These are phyloP conservation scores for Lipomyces sp. DNA, from an alignment of 805 yeast species.

Conservation along the genomic window DNA sequence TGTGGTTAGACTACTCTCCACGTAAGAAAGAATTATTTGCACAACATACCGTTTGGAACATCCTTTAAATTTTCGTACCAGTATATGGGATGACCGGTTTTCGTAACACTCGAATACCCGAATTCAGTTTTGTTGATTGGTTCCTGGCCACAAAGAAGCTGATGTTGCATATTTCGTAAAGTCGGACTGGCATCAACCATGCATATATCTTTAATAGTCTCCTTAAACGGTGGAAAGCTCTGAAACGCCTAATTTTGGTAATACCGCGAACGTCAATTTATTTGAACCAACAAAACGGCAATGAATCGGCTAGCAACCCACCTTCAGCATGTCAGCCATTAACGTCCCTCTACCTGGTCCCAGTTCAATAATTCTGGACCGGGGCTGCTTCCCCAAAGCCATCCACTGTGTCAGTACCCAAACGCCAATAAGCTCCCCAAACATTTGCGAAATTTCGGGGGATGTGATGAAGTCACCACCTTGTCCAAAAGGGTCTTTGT, in stretches of 20 bases:
- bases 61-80: constrained; percentile 38
- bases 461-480: constrained; percentile 79
- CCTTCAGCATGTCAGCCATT: constrained; percentile 58
- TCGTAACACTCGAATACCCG: constrained; percentile 42
- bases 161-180: constrained; percentile 54
- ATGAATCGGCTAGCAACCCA: constrained; percentile 33
- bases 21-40: not conserved
- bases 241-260: constrained; percentile 6
- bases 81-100: constrained; percentile 50
- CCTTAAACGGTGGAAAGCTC: constrained; percentile 37
- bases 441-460: constrained; percentile 82
- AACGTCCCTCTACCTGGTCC: constrained; percentile 87
- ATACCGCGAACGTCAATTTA: no score
- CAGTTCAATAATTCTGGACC: constrained; percentile 61
- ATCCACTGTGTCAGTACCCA: constrained; percentile 59
- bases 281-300: constrained; percentile 4
- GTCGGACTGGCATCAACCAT: constrained; percentile 72
- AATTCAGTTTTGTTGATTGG: constrained; percentile 34
- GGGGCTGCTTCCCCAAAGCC: constrained; percentile 51
- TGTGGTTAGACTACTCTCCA: no score
- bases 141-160: constrained; percentile 44
- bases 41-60: constrained; percentile 33
- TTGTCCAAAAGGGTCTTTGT: constrained; percentile 65
- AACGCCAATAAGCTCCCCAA: constrained; percentile 79
- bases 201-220: constrained; percentile 41